Evolutionary conservation across 768 basidiomycete genomes (phyloP).

Genomic region (Antrodiella citrinella): DNA sequence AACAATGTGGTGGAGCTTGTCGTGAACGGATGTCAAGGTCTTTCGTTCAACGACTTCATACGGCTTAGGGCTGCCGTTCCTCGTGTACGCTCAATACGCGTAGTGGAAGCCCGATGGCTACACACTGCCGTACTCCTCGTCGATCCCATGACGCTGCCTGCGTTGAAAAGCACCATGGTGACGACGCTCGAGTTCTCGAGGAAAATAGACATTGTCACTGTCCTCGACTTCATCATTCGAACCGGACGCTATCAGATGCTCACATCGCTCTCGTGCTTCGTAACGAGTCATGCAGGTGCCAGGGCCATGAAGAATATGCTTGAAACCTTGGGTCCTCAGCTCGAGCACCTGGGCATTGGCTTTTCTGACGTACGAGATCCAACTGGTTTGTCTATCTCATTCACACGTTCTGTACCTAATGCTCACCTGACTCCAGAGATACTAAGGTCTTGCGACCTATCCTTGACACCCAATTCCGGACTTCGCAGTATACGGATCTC

Average conservation of each 20-base stretch:
- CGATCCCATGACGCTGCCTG: neutral
- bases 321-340: conserved; percentile 7
- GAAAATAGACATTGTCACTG: conserved; percentile 11
- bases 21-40: conserved; percentile 11
- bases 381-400: conserved; percentile 9
- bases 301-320: conserved; percentile 10
- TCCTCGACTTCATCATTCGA: conserved; percentile 13
- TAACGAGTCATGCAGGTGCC: conserved; percentile 9
- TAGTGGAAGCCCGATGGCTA: conserved; percentile 14
- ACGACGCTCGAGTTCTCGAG: conserved; percentile 10
- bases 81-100: conserved; percentile 3
- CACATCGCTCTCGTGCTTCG: conserved; percentile 10
- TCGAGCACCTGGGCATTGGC: conserved; percentile 11
- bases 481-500: conserved; percentile 10
- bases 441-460: conserved; percentile 8
- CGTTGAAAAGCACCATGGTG: neutral
- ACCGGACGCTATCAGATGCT: conserved; percentile 2
- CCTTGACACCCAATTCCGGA: conserved; percentile 6
- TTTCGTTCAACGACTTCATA: conserved; percentile 11
- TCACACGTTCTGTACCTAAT: neutral
- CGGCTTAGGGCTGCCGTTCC: conserved; percentile 6
- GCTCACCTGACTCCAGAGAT: conserved; percentile 6
- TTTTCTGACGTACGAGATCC: conserved; percentile 14
- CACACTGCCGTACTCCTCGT: neutral
- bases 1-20: conserved; percentile 2